Conservation (phyloP, 1,284 basidiomycete genomes). For the Microbotryum saponariae region DNA sequence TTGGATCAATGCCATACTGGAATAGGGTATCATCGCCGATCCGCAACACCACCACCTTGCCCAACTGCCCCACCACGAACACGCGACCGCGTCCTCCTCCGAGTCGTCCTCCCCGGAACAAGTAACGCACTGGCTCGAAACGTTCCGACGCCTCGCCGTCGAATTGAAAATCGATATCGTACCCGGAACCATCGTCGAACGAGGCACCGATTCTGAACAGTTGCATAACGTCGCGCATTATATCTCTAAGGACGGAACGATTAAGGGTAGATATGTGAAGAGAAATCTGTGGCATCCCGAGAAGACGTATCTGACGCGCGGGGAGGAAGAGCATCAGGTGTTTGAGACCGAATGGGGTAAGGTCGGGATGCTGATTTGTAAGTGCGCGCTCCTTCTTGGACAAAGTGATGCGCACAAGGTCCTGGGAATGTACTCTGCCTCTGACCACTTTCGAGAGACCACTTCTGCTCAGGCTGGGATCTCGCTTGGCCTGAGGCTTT, state of each 20-base stretch:
- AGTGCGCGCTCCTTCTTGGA: neutral
- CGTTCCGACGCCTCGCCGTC: constrained; percentile 27
- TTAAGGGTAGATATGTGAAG: constrained; percentile 30
- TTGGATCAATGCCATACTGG: neutral
- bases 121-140: constrained; percentile 15
- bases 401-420: neutral
- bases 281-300: constrained; percentile 34
- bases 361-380: constrained; percentile 31
- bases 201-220: constrained; percentile 9
- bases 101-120: neutral
- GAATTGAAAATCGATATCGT: constrained; percentile 30
- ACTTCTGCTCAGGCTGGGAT: constrained; percentile 22
- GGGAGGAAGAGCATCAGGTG: constrained; percentile 28
- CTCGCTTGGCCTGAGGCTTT: constrained; percentile 33
- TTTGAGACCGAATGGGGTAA: constrained; percentile 32
- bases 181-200: constrained; percentile 35
- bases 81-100: neutral
- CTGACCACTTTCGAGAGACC: too few relatives aligned
- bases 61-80: constrained; percentile 17
- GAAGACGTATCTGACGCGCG: constrained; percentile 31
- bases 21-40: constrained; percentile 29
- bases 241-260: constrained; percentile 24
- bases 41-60: constrained; percentile 16
- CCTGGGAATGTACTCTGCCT: neutral
- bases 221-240: constrained; percentile 31